These are phyloP conservation scores for Phytophthora fragariae DNA, from an alignment of 352 stramenopile genomes.

Conservation along the genomic window DNA sequence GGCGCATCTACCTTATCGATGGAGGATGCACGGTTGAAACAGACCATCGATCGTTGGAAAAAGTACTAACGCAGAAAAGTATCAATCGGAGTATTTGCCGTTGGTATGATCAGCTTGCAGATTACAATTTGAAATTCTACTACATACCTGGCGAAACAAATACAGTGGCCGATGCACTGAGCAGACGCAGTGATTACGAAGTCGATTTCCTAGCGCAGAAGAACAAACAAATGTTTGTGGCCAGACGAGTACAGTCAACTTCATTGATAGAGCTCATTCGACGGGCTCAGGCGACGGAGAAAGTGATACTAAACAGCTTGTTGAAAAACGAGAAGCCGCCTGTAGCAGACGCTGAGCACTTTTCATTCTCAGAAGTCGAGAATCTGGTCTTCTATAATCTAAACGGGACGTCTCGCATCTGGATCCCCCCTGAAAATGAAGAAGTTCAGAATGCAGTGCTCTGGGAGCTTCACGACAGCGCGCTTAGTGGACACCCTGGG, in stretches of 20 bases:
- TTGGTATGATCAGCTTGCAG: slow-evolving; percentile 9
- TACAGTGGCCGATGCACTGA: slow-evolving; percentile 11
- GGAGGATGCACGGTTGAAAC: slow-evolving; percentile 18
- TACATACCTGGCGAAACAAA: slow-evolving; percentile 18
- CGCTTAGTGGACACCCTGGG: background rate
- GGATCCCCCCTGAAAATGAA: background rate
- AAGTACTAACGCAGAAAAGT: slow-evolving; percentile 9
- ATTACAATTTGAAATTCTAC: slow-evolving; percentile 6
- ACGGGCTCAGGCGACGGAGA: too few species aligned
- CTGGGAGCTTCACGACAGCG: slow-evolving; percentile 2
- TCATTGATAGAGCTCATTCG: too few species aligned
- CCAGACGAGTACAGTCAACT: too few species aligned
- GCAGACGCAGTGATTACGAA: slow-evolving; percentile 4
- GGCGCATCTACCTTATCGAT: too few species aligned
- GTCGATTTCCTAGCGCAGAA: slow-evolving; percentile 6
- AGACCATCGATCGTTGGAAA: slow-evolving; percentile 17
- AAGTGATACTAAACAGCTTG: too few species aligned
- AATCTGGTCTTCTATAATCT: too few species aligned
- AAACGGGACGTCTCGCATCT: slow-evolving; percentile 7
- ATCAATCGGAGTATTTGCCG: slow-evolving; percentile 12
- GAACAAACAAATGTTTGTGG: slow-evolving; percentile 7
- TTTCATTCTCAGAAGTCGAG: too few species aligned
- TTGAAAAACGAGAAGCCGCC: too few species aligned
- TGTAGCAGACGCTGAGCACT: too few species aligned
- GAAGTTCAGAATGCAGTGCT: slow-evolving; percentile 11